Evolutionary conservation across 164 flowering plant genomes (phyloP).

Genomic region (Macadamia integrifolia): DNA sequence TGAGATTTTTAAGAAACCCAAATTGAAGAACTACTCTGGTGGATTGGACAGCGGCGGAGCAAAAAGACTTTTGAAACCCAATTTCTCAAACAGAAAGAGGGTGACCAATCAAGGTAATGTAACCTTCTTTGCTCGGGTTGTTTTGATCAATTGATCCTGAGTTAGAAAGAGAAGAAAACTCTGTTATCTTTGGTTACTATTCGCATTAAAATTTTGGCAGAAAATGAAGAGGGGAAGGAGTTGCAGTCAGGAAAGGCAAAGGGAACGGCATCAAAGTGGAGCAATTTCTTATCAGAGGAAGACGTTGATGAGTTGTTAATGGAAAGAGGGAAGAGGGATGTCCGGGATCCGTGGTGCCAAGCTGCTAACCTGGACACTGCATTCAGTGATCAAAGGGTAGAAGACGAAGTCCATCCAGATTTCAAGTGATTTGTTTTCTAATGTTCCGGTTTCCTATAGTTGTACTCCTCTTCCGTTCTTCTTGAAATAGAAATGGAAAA

Average conservation of each 20-base stretch:
- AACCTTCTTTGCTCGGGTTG: neutral
- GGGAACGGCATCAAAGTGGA: constrained; percentile 42
- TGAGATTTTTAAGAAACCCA: constrained; percentile 45
- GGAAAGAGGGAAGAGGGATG: constrained; percentile 1
- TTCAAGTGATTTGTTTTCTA: constrained; percentile 19
- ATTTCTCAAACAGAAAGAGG: constrained; percentile 34
- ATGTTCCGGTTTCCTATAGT: too few species aligned
- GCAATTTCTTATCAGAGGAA: constrained; percentile 36
- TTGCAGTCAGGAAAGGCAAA: constrained; percentile 1
- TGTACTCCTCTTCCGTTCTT: too few species aligned
- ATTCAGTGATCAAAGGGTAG: constrained; percentile 27
- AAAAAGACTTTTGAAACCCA: constrained; percentile 26
- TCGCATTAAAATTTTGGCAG: constrained; percentile 12
- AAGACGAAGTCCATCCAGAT: constrained; percentile 56
- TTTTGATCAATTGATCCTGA: neutral
- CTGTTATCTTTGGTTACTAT: neutral
- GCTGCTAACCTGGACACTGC: constrained; percentile 3
- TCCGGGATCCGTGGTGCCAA: constrained; percentile 8
- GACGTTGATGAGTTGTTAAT: constrained; percentile 5
- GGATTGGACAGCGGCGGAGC: constrained; percentile 4
- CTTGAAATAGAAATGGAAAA: too few species aligned
- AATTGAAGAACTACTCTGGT: constrained; percentile 16
- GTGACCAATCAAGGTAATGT: constrained; percentile 1
- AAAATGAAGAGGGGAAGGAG: constrained; percentile 11
- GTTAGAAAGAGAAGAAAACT: neutral